Percentiles rank a stretch among this genome's conserved stretches.
phyloP scores from a whole-genome alignment of 192 early-diverging fungal species.

The Spizellomyces sp. region DNA sequence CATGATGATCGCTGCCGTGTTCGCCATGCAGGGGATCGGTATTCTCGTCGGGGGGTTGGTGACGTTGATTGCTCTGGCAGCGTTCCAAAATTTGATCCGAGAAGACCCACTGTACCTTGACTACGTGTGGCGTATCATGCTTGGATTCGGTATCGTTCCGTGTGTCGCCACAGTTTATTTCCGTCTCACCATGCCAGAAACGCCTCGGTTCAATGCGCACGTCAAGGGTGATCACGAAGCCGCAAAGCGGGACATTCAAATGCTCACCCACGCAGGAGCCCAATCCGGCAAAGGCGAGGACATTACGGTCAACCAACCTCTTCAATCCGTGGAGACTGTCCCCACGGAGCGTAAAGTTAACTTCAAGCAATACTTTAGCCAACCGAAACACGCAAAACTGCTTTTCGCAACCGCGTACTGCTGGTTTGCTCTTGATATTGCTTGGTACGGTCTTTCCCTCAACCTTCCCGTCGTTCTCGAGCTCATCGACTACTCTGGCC shows the following conservation, averaged over 20 bases:
- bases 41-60: conserved; percentile 80
- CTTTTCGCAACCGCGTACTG: conserved; percentile 55
- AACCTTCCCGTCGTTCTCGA: conserved; percentile 21
- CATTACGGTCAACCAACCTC: conserved; percentile 3
- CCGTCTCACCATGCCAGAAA: conserved; percentile 88
- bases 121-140: conserved; percentile 89
- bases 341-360: conserved; percentile 13
- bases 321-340: conserved; percentile 6
- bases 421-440: conserved; percentile 57
- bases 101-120: conserved; percentile 66
- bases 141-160: conserved; percentile 85
- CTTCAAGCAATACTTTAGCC: conserved; percentile 66
- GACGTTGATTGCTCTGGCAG: conserved; percentile 69
- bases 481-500: conserved; percentile 30
- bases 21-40: conserved; percentile 94
- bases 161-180: conserved; percentile 85
- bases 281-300: conserved; percentile 28
- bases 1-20: conserved; percentile 84
- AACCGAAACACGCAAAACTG: conserved; percentile 80
- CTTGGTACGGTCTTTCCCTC: conserved; percentile 50
- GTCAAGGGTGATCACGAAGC: conserved; percentile 71
- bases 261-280: conserved; percentile 33
- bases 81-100: conserved; percentile 70
- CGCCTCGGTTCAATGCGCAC: conserved; percentile 82
- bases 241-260: conserved; percentile 39